These are phyloP conservation scores for Rhizopogon roseolus DNA, from an alignment of 768 basidiomycete genomes.

Conservation along the genomic window DNA sequence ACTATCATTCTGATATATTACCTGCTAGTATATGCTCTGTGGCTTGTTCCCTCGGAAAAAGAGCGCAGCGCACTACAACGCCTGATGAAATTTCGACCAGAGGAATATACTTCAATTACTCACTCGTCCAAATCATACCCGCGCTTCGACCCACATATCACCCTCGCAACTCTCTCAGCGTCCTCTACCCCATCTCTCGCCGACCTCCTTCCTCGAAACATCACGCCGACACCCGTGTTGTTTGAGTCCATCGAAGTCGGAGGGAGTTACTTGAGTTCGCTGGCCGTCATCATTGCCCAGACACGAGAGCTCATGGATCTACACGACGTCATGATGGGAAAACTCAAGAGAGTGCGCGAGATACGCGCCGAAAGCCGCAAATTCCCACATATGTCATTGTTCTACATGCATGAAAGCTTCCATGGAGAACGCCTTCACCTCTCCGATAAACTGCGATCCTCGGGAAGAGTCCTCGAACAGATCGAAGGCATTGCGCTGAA, in stretches of 20 bases:
- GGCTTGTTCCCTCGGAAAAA: not conserved
- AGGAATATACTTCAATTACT: not conserved
- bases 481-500: not conserved
- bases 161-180: not conserved
- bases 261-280: not conserved
- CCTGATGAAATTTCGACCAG: not conserved
- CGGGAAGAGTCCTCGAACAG: not conserved
- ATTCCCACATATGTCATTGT: not conserved
- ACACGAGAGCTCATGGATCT: not conserved
- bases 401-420: not conserved
- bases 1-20: not conserved
- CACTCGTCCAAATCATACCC: conserved; percentile 1
- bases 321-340: not conserved
- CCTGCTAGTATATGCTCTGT: not conserved
- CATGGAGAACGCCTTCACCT: not conserved
- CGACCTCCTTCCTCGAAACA: not conserved
- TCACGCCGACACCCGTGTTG: not conserved
- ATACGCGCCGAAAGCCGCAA: not conserved
- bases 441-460: not conserved
- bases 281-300: not conserved
- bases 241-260: not conserved
- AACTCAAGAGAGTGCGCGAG: not conserved
- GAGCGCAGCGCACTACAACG: not conserved
- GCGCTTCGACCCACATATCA: not conserved
- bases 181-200: not conserved